Percentiles rank a stretch among this genome's conserved stretches.
These are phyloP conservation scores for Nitzschia palea DNA, from an alignment of 108 stramenopile genomes.

Conservation along the genomic window DNA sequence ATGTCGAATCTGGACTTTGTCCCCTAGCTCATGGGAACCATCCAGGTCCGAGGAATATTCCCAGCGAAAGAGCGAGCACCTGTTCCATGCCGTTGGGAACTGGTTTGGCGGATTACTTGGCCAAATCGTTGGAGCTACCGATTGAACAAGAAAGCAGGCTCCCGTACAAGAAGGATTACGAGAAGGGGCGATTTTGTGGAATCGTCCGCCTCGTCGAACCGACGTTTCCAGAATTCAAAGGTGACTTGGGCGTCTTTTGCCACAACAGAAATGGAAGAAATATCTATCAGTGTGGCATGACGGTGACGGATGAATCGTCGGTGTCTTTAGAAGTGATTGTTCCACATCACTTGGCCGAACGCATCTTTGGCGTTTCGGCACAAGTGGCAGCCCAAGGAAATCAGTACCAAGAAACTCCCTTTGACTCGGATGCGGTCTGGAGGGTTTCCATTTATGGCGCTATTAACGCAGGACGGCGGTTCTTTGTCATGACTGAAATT, in stretches of 20 bases:
- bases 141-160: not conserved
- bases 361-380: not conserved
- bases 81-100: not conserved
- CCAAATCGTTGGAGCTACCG: not conserved
- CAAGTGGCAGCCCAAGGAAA: not conserved
- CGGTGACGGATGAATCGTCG: slow-evolving; percentile 1
- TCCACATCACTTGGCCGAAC: not conserved
- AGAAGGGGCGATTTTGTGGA: not conserved
- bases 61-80: not conserved
- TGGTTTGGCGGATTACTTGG: not conserved
- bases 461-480: not conserved
- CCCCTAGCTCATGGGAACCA: slow-evolving; percentile 10
- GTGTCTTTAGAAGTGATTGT: slow-evolving; percentile 3
- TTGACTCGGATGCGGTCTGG: slow-evolving; percentile 2
- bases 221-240: slow-evolving; percentile 5
- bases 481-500: slow-evolving; percentile 8
- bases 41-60: not conserved
- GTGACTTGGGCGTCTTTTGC: not conserved
- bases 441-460: not conserved
- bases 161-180: not conserved
- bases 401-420: not conserved
- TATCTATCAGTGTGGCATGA: not conserved
- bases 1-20: slow-evolving; percentile 53
- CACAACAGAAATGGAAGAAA: not conserved
- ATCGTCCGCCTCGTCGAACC: not conserved